phyloP scores from a whole-genome alignment of 2,329 filamentous ascomycete genomes.

The Ceratocystis eucalypticola region DNA sequence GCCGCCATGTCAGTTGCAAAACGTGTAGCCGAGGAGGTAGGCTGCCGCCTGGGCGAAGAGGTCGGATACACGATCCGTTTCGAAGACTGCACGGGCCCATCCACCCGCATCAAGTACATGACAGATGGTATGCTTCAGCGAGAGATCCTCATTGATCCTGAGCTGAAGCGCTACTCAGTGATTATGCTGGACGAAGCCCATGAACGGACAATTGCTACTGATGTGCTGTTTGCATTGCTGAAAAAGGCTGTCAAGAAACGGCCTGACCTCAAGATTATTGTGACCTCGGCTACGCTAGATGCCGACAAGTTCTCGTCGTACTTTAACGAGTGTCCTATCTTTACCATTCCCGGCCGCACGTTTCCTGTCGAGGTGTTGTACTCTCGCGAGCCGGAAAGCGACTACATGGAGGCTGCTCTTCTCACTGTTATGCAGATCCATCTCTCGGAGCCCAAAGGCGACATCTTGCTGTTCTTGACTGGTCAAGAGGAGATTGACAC shows the following conservation, averaged over 20 bases:
- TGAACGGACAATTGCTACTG: slow-evolving; percentile 90
- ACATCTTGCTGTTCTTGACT: slow-evolving; percentile 93
- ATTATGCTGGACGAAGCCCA: slow-evolving; percentile 98
- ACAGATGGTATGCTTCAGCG: slow-evolving; percentile 96
- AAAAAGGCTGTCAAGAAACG: slow-evolving; percentile 85
- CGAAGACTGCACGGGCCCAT: slow-evolving; percentile 77
- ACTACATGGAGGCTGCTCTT: slow-evolving; percentile 88
- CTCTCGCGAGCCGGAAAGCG: slow-evolving; percentile 83
- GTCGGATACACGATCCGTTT: slow-evolving; percentile 97
- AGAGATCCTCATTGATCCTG: slow-evolving; percentile 85
- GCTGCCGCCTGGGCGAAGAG: slow-evolving; percentile 77
- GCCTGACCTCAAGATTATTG: slow-evolving; percentile 83
- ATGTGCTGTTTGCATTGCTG: slow-evolving; percentile 83
- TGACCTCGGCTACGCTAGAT: slow-evolving; percentile 90
- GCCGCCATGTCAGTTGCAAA: slow-evolving; percentile 96
- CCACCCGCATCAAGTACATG: slow-evolving; percentile 98
- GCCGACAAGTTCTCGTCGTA: slow-evolving; percentile 96
- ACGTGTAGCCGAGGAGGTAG: slow-evolving; percentile 90
- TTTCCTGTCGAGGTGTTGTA: slow-evolving; percentile 96
- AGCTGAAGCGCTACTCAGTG: slow-evolving; percentile 78
- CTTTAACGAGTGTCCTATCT: slow-evolving; percentile 91
- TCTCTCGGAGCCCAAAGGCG: slow-evolving; percentile 76
- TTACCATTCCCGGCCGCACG: slow-evolving; percentile 88
- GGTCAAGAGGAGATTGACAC: slow-evolving; percentile 98
- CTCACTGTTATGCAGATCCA: slow-evolving; percentile 98